Conservation (phyloP, 306 rosid species). For the Arachis hypogaea region DNA sequence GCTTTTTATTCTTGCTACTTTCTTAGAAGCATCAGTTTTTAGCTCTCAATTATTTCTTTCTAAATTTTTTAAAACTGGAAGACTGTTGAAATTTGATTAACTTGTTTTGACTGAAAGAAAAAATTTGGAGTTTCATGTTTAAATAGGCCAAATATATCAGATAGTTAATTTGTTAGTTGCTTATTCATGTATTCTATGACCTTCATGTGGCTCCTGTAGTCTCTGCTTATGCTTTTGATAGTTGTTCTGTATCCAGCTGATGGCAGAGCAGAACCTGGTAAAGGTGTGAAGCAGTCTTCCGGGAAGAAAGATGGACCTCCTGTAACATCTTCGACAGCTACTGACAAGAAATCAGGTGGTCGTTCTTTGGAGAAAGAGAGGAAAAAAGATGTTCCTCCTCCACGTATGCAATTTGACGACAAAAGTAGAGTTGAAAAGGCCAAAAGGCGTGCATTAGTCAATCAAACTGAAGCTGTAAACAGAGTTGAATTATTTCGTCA, state of each 20-base stretch:
- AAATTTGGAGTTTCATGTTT: conserved; percentile 3
- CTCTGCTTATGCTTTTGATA: conserved; percentile 39
- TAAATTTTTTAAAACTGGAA: not conserved
- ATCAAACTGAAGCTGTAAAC: conserved; percentile 80
- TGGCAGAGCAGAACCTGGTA: conserved; percentile 49
- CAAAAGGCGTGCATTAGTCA: conserved; percentile 69
- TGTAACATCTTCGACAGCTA: conserved; percentile 47
- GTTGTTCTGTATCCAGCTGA: conserved; percentile 45
- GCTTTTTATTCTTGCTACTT: conserved; percentile 3
- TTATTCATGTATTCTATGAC: conserved; percentile 17
- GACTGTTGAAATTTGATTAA: conserved; percentile 7
- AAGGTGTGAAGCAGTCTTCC: conserved; percentile 57
- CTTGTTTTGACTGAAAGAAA: conserved; percentile 1
- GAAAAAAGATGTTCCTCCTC: conserved; percentile 84
- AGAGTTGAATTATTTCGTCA: conserved; percentile 86
- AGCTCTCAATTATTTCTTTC: not conserved
- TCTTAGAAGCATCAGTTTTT: not conserved
- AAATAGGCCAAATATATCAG: too few species aligned
- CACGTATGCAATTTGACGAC: conserved; percentile 85
- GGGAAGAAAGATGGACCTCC: conserved; percentile 57
- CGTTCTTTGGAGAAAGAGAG: conserved; percentile 73
- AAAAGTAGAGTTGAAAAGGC: conserved; percentile 74
- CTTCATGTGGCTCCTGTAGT: conserved; percentile 13
- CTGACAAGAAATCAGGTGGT: conserved; percentile 68
- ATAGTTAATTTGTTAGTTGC: conserved; percentile 14